Evolutionary conservation across 1,139 yeast genomes (phyloP), one percentile per base, ranked within the genome.

Genomic region (Candida pseudocylindracea): DNA sequence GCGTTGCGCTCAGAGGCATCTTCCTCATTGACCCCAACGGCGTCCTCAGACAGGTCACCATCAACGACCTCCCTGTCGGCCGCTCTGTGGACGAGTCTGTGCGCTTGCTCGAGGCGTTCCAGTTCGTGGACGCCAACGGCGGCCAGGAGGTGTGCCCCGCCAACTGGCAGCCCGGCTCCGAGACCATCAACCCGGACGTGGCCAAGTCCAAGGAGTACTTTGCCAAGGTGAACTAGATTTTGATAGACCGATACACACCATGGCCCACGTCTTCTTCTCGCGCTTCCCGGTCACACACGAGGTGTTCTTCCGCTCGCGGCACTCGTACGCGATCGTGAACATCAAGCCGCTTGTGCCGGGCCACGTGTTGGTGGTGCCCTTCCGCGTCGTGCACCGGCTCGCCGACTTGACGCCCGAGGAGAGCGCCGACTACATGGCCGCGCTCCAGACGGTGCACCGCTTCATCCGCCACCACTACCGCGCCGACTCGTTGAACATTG

Each of bases 61-160:
- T 85, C 68, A 85, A 88, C 68, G 95, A 88, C 58, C 75, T 85
- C 57, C 94, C 96, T 55, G 98, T 88, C 46, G 98, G 98, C 58
- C 83, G 98, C 71, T 78, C 81, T 49, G 96, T 85, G 45, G 94
- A 83, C 44, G 98, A 88, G 69, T 78, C 95, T 45, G 67, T 80
- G 54, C 83, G 98, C 76, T 73, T 88, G 56, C 72, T 88, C 44
- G 96, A 88, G 56, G 96, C 95, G 49, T 85, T 88, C 93, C 92
- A 85, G 67, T 83, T 88, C 81, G 76, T 93, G 51, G 94, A 85
- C 60, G 76, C 80, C 69, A 64, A 85, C 71, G 94, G 96, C 63
- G 20, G 20, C 20, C 20, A 15, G 20, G 93, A 88, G 63, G 96
- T 88, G 45, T 80, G 93, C 64, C 95, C 95, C 49, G 95, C 96